Evolutionary conservation across 257 asterid genomes (phyloP), one percentile per base, ranked within the genome.

Genomic region (Petrea volubilis): DNA sequence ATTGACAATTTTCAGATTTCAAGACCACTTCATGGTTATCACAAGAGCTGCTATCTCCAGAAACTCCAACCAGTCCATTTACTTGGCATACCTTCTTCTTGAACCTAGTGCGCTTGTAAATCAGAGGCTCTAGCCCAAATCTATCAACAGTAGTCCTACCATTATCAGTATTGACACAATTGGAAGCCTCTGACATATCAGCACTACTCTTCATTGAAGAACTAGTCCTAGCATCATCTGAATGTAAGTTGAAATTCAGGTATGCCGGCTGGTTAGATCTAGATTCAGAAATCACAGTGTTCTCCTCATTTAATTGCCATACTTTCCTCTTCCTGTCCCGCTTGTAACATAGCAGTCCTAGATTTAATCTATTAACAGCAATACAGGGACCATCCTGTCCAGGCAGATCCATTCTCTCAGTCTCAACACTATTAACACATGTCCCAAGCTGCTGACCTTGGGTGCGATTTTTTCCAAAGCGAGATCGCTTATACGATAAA

Each of bases 41-140:
- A 59, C 70, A 74, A 62, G 53, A 67, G 66, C 63, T 61, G 69
- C 77, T 67, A 46, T 59, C 80, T 53, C 67, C 78, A 55, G 60
- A 73, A 49, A 50, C 76, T 72, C 60, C 74, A 71, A 20, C 55
- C 55, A 49, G 67, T 36, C 64, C 80, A 77, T 69, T 67, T 60
- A 27, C 78, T 52, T 63, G 72, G 77, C 71, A 51, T 40, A 21
- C 58, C 67, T 83, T 87, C 82, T 78, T 77, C 80, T 66, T 81
- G 17, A 64, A 74, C 72, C 77, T 68, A 47, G 67, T 38, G 29
- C 87, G 88, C 74, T 53, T 70, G 82, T 81, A 86, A 25, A 46
- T 47, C 43, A 62, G 31, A 61, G 72, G 60, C 36, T 68, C 76
- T 14, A 31, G 49, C 24, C 81, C 75, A 41, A 70, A 62, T 66